phyloP scores from a whole-genome alignment of 805 yeast species.

The Candida golubevii region DNA sequence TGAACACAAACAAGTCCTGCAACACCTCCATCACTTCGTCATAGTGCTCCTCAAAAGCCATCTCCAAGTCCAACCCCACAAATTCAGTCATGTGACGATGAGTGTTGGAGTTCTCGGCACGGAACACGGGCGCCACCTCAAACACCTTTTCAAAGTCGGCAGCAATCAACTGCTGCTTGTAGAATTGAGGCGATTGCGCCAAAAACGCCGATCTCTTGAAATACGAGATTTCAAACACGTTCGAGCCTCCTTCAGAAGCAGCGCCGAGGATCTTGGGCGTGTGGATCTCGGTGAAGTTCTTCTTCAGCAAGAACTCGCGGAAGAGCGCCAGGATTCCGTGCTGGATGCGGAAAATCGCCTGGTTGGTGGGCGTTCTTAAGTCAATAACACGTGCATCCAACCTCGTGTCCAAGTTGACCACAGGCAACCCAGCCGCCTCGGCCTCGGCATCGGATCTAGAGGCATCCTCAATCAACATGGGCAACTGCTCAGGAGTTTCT shows the following conservation, averaged over 20 bases:
- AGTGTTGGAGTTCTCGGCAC: slow-evolving; percentile 98
- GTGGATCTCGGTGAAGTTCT: slow-evolving; percentile 84
- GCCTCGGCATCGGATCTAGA: slow-evolving; percentile 93
- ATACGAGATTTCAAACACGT: slow-evolving; percentile 89
- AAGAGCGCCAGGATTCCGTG: slow-evolving; percentile 84
- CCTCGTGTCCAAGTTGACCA: slow-evolving; percentile 94
- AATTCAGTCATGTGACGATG: slow-evolving; percentile 99
- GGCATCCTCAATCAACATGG: slow-evolving; percentile 95
- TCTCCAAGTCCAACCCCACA: slow-evolving; percentile 94
- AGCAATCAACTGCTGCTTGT: slow-evolving; percentile 97
- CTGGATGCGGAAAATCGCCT: slow-evolving; percentile 92
- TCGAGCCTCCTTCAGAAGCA: slow-evolving; percentile 97
- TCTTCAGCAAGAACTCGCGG: slow-evolving; percentile 73
- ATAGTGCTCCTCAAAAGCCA: slow-evolving; percentile 97
- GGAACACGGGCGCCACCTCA: slow-evolving; percentile 96
- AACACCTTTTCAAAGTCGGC: slow-evolving; percentile 96
- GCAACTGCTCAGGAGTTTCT: slow-evolving; percentile 89
- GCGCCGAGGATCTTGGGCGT: slow-evolving; percentile 95
- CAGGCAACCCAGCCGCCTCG: slow-evolving; percentile 85
- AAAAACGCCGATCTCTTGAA: slow-evolving; percentile 89
- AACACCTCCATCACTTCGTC: slow-evolving; percentile 74
- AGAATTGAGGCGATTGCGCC: slow-evolving; percentile 97
- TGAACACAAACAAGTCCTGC: slow-evolving; percentile 76
- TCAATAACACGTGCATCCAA: slow-evolving; percentile 94
- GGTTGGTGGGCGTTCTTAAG: slow-evolving; percentile 93